Base-by-base conservation (phyloP, 148 eudicot species). In the Amaranthus hypochondriacus region DNA sequence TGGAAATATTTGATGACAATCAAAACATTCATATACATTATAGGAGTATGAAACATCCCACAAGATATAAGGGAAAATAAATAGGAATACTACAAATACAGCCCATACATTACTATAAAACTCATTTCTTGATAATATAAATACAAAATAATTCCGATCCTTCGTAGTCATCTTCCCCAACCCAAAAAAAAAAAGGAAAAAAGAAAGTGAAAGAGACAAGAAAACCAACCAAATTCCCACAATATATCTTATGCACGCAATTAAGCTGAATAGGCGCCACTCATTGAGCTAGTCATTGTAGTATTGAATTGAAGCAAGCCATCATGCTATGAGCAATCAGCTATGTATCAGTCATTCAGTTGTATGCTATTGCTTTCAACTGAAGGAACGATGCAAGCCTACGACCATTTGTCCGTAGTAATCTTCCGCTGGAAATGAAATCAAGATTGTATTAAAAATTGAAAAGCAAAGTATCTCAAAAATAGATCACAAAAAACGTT, bases 11-110 rank as follows among this genome's bases (percentile, higher is more conserved):
- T 68, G 10, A 68, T 52, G 57, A 70, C 28, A 57, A 4, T 13
- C 3, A 18, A 69, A 69, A 69, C 72, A 70, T 70, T 43, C 43
- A 56, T 70, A 43, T 56, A 70, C 73, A 70, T 55, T 28, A 28
- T 28, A 28, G 18, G 18, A 18, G 18, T 18, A 18, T 18, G 18
- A 28, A 28, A 70, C 59, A 68, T 5, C 71, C 44, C 52, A 49
- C 46, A 28, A 53, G 9, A 10, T 9, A 18, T 3, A 13, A 28
- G 46, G 56, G 3, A 18, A 3, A 67, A 52, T 5, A 47, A 52
- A 68, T 21, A 4, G 3, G 13, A 55, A 28, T 28, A 28, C 39
- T 28, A 28, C 39, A 43, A 4, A 55, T 44, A 55, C 4, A 70
- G 48, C 39, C 62, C 49, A 14, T 18, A 69, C 72, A 69, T 69